Percentiles rank a stretch among this genome's conserved stretches.
These are phyloP conservation scores for Ceratocystis diversiconidia DNA, from an alignment of 2,329 filamentous ascomycete species.

Conservation along the genomic window DNA sequence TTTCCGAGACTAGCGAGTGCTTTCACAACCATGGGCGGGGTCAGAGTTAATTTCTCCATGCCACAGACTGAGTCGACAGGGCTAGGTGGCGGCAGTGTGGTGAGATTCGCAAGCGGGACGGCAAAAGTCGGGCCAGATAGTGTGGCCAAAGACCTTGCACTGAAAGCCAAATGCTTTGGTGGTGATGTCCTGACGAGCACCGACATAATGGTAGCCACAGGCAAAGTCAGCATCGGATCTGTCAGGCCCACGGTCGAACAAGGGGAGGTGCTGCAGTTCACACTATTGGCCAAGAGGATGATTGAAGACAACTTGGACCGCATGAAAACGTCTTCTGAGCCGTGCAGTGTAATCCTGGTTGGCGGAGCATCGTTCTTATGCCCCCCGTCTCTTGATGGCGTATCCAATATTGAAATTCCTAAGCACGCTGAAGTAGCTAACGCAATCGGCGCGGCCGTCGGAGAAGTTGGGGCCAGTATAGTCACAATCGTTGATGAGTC, in stretches of 20 bases:
- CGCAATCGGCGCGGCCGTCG: slow-evolving; percentile 21
- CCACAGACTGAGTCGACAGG: slow-evolving; percentile 22
- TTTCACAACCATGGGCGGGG: slow-evolving; percentile 21
- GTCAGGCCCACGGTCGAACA: slow-evolving; percentile 15
- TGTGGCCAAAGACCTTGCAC: slow-evolving; percentile 21
- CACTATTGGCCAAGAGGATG: slow-evolving; percentile 18
- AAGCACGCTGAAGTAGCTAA: slow-evolving; percentile 21
- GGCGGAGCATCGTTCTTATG: slow-evolving; percentile 21
- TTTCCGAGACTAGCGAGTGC: slow-evolving; percentile 21
- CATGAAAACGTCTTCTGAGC: slow-evolving; percentile 21
- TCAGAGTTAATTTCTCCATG: slow-evolving; percentile 22
- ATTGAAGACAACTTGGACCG: slow-evolving; percentile 21
- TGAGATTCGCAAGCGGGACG: slow-evolving; percentile 14
- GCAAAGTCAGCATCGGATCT: slow-evolving; percentile 23
- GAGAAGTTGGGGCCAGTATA: slow-evolving; percentile 20
- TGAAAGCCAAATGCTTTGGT: slow-evolving; percentile 21
- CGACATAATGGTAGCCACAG: slow-evolving; percentile 20
- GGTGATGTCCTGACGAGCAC: slow-evolving; percentile 21
- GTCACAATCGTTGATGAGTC: slow-evolving; percentile 20
- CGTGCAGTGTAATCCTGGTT: slow-evolving; percentile 21
- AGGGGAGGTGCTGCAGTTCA: slow-evolving; percentile 20
- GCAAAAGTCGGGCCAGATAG: slow-evolving; percentile 23
- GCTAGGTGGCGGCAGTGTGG: slow-evolving; percentile 20
- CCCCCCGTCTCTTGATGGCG: slow-evolving; percentile 19
- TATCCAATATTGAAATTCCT: slow-evolving; percentile 19